Evolutionary conservation across 2,329 filamentous ascomycete species (phyloP).

Genomic region (Alternaria angustiovoidea): DNA sequence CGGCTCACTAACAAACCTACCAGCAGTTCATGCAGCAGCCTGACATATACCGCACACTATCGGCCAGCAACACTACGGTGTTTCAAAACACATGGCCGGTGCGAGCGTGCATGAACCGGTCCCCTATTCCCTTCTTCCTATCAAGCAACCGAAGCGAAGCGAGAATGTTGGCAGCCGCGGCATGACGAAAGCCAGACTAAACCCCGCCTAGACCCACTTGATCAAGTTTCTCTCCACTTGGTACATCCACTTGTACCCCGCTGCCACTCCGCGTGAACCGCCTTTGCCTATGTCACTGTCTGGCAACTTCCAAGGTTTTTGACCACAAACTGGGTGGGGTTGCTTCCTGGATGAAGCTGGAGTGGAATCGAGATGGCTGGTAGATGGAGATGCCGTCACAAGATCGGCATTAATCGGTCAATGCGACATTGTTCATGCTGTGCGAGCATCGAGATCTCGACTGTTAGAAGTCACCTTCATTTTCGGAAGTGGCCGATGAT

Average conservation of each 20-base stretch:
- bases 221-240: background rate
- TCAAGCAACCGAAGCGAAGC: constrained; percentile 11
- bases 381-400: background rate
- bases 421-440: constrained; percentile 6
- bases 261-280: constrained; percentile 16
- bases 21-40: constrained; percentile 15
- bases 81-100: constrained; percentile 21
- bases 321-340: background rate
- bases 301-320: background rate
- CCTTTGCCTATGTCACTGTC: constrained; percentile 13
- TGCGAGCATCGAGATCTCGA: constrained; percentile 9
- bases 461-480: background rate
- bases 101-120: constrained; percentile 16
- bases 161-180: background rate
- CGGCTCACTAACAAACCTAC: constrained; percentile 1
- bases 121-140: background rate
- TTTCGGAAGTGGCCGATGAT: constrained; percentile 18
- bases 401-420: constrained; percentile 2
- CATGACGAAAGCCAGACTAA: constrained; percentile 7
- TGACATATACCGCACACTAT: constrained; percentile 1
- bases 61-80: constrained; percentile 3
- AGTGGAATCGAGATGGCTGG: constrained; percentile 7
- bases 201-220: constrained; percentile 9
- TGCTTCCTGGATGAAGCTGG: background rate
- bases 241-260: constrained; percentile 10